phyloP scores from a whole-genome alignment of 306 rosid genomes.

The Arachis hypogaea region DNA sequence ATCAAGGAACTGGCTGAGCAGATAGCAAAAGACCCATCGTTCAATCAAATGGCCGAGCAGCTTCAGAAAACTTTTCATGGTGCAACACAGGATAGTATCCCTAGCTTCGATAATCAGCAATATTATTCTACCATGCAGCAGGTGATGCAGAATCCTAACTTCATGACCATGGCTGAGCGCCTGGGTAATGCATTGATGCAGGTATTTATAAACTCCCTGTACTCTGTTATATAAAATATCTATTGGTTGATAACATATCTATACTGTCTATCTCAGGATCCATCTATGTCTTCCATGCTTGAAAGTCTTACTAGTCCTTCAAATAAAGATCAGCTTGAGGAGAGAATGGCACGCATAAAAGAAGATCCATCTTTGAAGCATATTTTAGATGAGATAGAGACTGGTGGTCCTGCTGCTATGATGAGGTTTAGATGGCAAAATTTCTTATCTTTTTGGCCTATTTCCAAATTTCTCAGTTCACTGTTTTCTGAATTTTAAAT shows the following conservation, averaged over 20 bases:
- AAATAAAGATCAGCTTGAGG: conserved; percentile 90
- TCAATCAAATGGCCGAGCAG: conserved; percentile 99
- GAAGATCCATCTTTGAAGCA: conserved; percentile 97
- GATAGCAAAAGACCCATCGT: conserved; percentile 93
- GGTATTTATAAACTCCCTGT: conserved; percentile 49
- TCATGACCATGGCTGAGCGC: conserved; percentile 98
- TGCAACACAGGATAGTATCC: conserved; percentile 64
- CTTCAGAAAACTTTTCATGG: conserved; percentile 92
- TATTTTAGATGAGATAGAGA: conserved; percentile 95
- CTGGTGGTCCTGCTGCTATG: conserved; percentile 98
- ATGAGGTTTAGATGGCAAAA: conserved; percentile 70
- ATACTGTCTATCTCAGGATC: conserved; percentile 65
- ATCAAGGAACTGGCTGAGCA: conserved; percentile 96
- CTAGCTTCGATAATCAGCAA: conserved; percentile 86
- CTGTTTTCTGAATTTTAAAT: conserved; percentile 13
- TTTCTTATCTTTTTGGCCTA: background rate
- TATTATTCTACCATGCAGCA: conserved; percentile 88
- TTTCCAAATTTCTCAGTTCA: conserved; percentile 19
- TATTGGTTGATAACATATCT: conserved; percentile 25
- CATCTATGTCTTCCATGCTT: conserved; percentile 86
- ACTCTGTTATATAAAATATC: conserved; percentile 21
- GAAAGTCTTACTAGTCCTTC: conserved; percentile 81
- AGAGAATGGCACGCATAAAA: conserved; percentile 92
- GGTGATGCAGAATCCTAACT: conserved; percentile 98
- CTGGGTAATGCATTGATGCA: conserved; percentile 93